These are phyloP conservation scores for Larix kaempferi DNA, from an alignment of 75 land plant species.

Conservation along the genomic window DNA sequence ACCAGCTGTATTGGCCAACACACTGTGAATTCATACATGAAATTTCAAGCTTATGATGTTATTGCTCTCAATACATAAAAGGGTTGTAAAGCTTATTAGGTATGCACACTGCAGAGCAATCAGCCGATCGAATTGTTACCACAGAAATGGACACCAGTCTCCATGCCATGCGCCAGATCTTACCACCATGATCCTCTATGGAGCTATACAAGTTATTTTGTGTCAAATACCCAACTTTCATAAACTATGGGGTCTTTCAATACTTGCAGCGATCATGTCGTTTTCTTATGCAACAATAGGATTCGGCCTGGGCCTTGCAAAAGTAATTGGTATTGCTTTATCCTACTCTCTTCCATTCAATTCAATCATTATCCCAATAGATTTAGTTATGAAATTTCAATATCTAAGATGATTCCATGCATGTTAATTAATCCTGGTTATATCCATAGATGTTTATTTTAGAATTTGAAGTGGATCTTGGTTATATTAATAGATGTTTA, in stretches of 20 bases:
- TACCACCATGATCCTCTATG: constrained; percentile 23
- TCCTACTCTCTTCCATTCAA: background rate
- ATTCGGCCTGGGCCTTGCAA: constrained; percentile 24
- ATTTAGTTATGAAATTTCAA: background rate
- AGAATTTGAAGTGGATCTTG: no score
- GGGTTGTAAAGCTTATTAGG: background rate
- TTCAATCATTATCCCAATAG: background rate
- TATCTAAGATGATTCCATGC: background rate
- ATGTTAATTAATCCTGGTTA: no score
- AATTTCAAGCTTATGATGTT: no score
- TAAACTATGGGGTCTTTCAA: constrained; percentile 25
- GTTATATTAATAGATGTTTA: no score
- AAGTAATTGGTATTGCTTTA: constrained; percentile 10
- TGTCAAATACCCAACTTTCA: constrained; percentile 25
- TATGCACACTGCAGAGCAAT: constrained; percentile 24
- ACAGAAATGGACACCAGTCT: constrained; percentile 14
- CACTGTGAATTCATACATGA: no score
- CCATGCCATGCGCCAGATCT: constrained; percentile 12
- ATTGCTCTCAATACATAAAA: no score
- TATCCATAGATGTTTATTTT: no score
- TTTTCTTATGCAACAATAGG: constrained; percentile 27
- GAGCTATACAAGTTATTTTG: constrained; percentile 12
- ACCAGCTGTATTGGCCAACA: no score
- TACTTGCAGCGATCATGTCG: constrained; percentile 28
- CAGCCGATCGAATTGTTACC: constrained; percentile 22